Percentiles rank a stretch among this genome's conserved stretches.
Evolutionary conservation across 768 basidiomycete genomes (phyloP).

Genomic region (Amanita brunnescens): DNA sequence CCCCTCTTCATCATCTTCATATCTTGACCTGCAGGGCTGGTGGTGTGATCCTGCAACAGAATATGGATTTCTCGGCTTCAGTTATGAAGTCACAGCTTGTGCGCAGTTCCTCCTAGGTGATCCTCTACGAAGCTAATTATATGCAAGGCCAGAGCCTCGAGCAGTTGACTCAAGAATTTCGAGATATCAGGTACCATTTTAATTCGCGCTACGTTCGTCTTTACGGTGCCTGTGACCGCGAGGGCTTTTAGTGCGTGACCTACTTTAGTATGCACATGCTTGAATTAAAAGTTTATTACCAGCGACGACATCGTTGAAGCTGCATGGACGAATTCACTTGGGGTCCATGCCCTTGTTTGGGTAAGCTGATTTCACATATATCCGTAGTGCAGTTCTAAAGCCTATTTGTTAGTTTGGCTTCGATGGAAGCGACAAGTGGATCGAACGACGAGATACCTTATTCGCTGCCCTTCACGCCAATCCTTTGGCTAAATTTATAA

Average conservation of each 20-base stretch:
- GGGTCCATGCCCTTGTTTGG: slow-evolving; percentile 57
- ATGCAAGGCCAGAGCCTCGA: slow-evolving; percentile 36
- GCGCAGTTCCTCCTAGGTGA: slow-evolving; percentile 7
- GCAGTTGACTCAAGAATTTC: slow-evolving; percentile 40
- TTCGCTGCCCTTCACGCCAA: slow-evolving; percentile 36
- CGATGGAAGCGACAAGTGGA: slow-evolving; percentile 32
- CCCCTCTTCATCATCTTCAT: slow-evolving; percentile 30
- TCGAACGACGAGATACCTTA: slow-evolving; percentile 34
- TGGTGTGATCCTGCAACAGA: slow-evolving; percentile 49
- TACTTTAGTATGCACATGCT: background rate
- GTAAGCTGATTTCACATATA: slow-evolving; percentile 23
- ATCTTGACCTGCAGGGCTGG: slow-evolving; percentile 30
- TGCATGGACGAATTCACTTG: slow-evolving; percentile 41
- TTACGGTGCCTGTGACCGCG: slow-evolving; percentile 28
- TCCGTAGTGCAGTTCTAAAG: background rate
- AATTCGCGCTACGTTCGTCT: slow-evolving; percentile 45
- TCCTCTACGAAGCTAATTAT: background rate
- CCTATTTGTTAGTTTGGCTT: slow-evolving; percentile 24
- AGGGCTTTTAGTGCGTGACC: slow-evolving; percentile 25
- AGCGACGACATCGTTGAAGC: slow-evolving; percentile 45
- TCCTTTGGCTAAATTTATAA: slow-evolving; percentile 43
- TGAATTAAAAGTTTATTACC: background rate
- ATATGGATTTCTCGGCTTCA: slow-evolving; percentile 59
- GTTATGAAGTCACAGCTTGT: slow-evolving; percentile 56
- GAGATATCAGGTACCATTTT: slow-evolving; percentile 42